Conservation (phyloP, 2,329 filamentous ascomycete species). For the Xylaria sp. region DNA sequence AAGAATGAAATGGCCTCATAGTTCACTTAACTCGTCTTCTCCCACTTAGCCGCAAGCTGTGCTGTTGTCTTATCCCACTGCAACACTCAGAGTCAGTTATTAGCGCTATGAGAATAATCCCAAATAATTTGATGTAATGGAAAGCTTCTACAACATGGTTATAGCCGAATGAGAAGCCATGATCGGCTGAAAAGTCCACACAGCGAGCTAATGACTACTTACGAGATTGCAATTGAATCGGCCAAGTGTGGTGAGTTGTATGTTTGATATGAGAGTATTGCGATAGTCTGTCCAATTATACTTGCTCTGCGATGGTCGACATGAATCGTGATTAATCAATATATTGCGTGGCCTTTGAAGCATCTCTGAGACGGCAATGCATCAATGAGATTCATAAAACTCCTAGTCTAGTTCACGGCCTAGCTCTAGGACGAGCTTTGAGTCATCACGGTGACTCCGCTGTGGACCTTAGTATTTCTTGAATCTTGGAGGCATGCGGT, state of each 20-base stretch:
- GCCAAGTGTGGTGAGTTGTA: conserved; percentile 30
- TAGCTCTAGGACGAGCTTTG: conserved; percentile 41
- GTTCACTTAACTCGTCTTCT: conserved; percentile 39
- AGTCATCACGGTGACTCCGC: conserved; percentile 44
- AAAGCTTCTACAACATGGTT: background rate
- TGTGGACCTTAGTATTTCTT: conserved; percentile 31
- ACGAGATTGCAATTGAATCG: conserved; percentile 32
- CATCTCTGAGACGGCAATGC: conserved; percentile 43
- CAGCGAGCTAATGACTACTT: background rate
- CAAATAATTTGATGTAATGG: background rate
- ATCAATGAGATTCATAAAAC: conserved; percentile 33
- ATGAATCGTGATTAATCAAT: conserved; percentile 34
- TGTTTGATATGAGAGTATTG: conserved; percentile 21
- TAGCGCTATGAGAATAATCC: background rate
- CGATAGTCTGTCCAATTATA: conserved; percentile 26
- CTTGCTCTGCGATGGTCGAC: conserved; percentile 19
- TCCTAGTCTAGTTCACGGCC: conserved; percentile 37
- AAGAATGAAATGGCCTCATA: background rate
- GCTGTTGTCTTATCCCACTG: conserved; percentile 42
- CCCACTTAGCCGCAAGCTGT: conserved; percentile 44
- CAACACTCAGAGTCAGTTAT: conserved; percentile 5
- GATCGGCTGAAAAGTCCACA: background rate
- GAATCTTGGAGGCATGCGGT: conserved; percentile 16
- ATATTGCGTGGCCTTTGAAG: conserved; percentile 46
- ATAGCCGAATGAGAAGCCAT: background rate